Evolutionary conservation across 192 early-diverging fungal genomes (phyloP), one percentile per base, ranked within the genome.

Genomic region (Entomortierella chlamydospora): DNA sequence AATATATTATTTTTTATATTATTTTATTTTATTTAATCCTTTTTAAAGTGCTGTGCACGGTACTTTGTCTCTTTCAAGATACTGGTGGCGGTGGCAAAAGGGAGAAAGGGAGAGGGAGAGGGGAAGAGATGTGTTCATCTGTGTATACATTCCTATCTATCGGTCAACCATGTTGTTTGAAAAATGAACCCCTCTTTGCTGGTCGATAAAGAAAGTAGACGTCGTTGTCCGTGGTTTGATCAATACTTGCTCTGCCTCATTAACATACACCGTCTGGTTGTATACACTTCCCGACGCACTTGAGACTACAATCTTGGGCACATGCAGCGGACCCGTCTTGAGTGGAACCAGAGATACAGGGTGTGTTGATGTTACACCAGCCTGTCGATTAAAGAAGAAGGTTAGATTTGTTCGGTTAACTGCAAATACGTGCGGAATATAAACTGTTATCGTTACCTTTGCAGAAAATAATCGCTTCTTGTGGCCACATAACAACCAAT

Each of bases 401-500:
- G 76, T 37, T 45, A 23, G 1, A 47, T 6, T 17, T 23, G 30
- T 12, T 2, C n/a, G n/a, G n/a, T n/a, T n/a, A n/a, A n/a, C n/a
- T n/a, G n/a, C n/a, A n/a, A n/a, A n/a, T n/a, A n/a, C n/a, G n/a
- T n/a, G n/a, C n/a, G n/a, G n/a, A n/a, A n/a, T n/a, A n/a, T n/a
- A n/a, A n/a, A n/a, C n/a, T n/a, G n/a, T n/a, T n/a, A 6, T 41
- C 6, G 6, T 55, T 30, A 92, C 91, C 85, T 93, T 86, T 9
- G 88, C 82, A 31, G 30, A 30, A 62, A 93, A 89, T 25, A 82
- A 64, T 42, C 87, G 57, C 72, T 89, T 88, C 57, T 83, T 86
- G 57, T 88, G 87, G 6, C 91, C 91, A 26, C 89, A 84, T 25
- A 93, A 61, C 4, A 93, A 49, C 91, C 91, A 93, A 66, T 90